Conservation (phyloP, 2,329 filamentous ascomycete species). For the Xylaria sp. region DNA sequence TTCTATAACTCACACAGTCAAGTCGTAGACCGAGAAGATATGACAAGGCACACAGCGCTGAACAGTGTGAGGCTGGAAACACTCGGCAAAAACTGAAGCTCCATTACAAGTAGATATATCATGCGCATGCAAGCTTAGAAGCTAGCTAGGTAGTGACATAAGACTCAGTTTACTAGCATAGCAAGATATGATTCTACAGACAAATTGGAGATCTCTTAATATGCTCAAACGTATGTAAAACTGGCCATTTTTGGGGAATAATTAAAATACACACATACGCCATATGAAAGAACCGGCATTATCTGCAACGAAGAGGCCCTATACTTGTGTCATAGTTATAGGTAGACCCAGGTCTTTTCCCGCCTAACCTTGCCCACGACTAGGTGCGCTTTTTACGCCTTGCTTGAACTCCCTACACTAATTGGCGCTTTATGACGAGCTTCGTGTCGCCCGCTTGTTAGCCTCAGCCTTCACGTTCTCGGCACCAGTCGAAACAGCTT, state of each 20-base stretch:
- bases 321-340: slow-evolving; percentile 38
- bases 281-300: slow-evolving; percentile 45
- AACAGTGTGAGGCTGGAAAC: no score
- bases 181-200: no score
- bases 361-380: slow-evolving; percentile 32
- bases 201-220: neutral
- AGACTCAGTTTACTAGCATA: neutral
- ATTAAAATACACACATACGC: slow-evolving; percentile 46
- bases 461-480: slow-evolving; percentile 82
- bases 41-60: no score
- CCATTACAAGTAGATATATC: no score
- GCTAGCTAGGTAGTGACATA: no score
- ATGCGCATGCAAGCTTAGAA: no score
- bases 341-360: slow-evolving; percentile 36
- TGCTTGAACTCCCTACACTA: slow-evolving; percentile 15
- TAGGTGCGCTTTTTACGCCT: slow-evolving; percentile 30
- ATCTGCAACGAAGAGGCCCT: slow-evolving; percentile 38
- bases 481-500: slow-evolving; percentile 69
- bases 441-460: slow-evolving; percentile 69
- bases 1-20: no score
- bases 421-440: slow-evolving; percentile 58
- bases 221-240: slow-evolving; percentile 14
- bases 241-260: slow-evolving; percentile 38
- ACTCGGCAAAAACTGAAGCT: no score
- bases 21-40: no score